Evolutionary conservation across 768 basidiomycete species (phyloP), one percentile per base, ranked within the genome.

Genomic region (Tulasnella calospora): DNA sequence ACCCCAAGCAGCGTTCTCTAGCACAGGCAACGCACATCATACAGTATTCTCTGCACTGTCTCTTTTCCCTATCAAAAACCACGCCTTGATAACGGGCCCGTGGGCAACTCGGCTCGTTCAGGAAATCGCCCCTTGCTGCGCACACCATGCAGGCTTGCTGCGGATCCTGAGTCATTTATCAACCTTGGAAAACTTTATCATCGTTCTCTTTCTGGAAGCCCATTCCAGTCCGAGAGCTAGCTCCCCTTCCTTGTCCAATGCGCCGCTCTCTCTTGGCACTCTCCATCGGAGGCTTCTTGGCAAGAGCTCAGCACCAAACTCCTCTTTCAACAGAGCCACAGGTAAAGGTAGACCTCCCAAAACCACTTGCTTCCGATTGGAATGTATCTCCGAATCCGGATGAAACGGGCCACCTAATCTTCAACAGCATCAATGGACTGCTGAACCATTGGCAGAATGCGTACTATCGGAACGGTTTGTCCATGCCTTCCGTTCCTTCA

Each of bases 371-470:
- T n/a, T 51, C 21, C n/a, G 30, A 73, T 41, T 51, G 73, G 73
- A 74, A 27, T 44, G 44, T 6, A 27, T 44, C 27, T 30, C 78
- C 78, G 21, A 21, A 69, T 19, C 23, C 33, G 23, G 78, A 79
- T 46, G 78, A 57, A 46, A 79, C 73, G 0, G 67, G 78, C 13
- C 73, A 79, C 69, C 38, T 79, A 55, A 75, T 79, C 10, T 79
- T 79, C 57, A 71, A 74, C 73, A 73, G 41, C 36, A 35, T 76
- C 51, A 74, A 9, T 33, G 44, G 61, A n/a, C n/a, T 79, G 44
- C 30, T 79, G 30, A 74, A 74, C 35, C 78, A 79, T 35, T 74
- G 78, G 78, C 73, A 41, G 3, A 79, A 79, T 44, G 73, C 73
- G 47, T 74, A 74, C 30, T 74, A 79, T 38, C 70, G 57, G 41